These are phyloP conservation scores for Articulospora tetracladia DNA, from an alignment of 495 filamentous ascomycete species.

Conservation along the genomic window DNA sequence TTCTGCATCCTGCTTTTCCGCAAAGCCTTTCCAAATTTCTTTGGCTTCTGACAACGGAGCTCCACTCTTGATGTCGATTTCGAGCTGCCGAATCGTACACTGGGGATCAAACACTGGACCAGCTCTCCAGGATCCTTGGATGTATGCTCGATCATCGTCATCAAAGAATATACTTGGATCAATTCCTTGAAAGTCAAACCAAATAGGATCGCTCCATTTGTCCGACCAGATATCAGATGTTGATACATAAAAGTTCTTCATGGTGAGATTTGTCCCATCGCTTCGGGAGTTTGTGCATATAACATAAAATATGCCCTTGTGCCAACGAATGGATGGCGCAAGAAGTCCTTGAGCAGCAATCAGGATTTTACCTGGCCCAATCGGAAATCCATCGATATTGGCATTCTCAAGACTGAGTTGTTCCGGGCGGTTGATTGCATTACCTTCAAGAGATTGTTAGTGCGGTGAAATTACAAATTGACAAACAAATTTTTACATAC, in stretches of 20 bases:
- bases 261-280: conserved; percentile 37
- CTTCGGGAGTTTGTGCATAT: conserved; percentile 38
- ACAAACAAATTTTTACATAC: neutral
- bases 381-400: conserved; percentile 2
- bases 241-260: conserved; percentile 1
- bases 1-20: conserved; percentile 49
- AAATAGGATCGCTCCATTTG: conserved; percentile 29
- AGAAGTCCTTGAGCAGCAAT: conserved; percentile 36
- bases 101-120: conserved; percentile 36
- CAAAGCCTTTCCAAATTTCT: conserved; percentile 54
- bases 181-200: conserved; percentile 24
- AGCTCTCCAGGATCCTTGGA: conserved; percentile 39
- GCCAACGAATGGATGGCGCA: conserved; percentile 40
- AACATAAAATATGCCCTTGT: conserved; percentile 36
- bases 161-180: conserved; percentile 48
- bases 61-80: conserved; percentile 42
- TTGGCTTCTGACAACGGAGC: conserved; percentile 34
- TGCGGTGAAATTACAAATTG: neutral
- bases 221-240: conserved; percentile 20
- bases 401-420: neutral
- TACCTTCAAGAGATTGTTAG: conserved; percentile 14
- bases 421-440: conserved; percentile 40
- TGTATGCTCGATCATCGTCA: conserved; percentile 39
- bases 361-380: conserved; percentile 37
- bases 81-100: conserved; percentile 33